These are phyloP conservation scores for Plasmopara muralis DNA, from an alignment of 352 stramenopile genomes.

Conservation along the genomic window DNA sequence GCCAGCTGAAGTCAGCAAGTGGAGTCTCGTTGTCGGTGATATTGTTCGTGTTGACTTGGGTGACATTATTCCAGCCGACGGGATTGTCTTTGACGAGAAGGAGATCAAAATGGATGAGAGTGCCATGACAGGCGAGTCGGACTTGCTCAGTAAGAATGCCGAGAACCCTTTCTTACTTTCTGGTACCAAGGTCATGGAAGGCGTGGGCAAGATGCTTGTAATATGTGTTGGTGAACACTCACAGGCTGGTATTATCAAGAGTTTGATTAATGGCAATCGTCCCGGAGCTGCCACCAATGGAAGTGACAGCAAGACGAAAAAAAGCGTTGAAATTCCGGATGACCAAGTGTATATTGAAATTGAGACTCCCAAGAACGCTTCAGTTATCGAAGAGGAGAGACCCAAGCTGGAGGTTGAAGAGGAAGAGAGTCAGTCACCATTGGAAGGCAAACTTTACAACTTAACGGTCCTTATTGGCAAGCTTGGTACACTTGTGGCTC, in stretches of 20 bases:
- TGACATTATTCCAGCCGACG: slow-evolving; percentile 89
- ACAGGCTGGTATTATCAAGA: slow-evolving; percentile 88
- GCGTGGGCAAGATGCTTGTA: slow-evolving; percentile 87
- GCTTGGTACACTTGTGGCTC: slow-evolving; percentile 44
- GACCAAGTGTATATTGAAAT: slow-evolving; percentile 42
- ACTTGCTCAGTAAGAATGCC: slow-evolving; percentile 68
- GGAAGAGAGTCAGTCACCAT: slow-evolving; percentile 36
- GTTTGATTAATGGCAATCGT: slow-evolving; percentile 70
- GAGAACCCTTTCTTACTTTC: slow-evolving; percentile 87
- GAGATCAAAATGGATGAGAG: slow-evolving; percentile 88
- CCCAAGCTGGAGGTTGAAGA: slow-evolving; percentile 20
- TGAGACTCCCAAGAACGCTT: slow-evolving; percentile 37
- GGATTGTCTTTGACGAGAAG: slow-evolving; percentile 77
- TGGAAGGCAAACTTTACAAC: slow-evolving; percentile 41
- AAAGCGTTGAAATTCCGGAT: slow-evolving; percentile 9
- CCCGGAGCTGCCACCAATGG: slow-evolving; percentile 37
- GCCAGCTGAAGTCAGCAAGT: slow-evolving; percentile 56
- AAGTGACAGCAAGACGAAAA: slow-evolving; percentile 21
- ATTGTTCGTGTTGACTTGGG: slow-evolving; percentile 75
- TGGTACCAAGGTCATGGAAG: slow-evolving; percentile 88
- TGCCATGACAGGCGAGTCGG: slow-evolving; percentile 87
- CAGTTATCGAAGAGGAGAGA: slow-evolving; percentile 11
- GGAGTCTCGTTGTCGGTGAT: slow-evolving; percentile 85
- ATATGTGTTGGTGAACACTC: slow-evolving; percentile 87
- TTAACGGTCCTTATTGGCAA: slow-evolving; percentile 60